Percentiles rank a stretch among this genome's conserved stretches.
These are phyloP conservation scores for Auriscalpium vulgare DNA, from an alignment of 768 basidiomycete species.

Conservation along the genomic window DNA sequence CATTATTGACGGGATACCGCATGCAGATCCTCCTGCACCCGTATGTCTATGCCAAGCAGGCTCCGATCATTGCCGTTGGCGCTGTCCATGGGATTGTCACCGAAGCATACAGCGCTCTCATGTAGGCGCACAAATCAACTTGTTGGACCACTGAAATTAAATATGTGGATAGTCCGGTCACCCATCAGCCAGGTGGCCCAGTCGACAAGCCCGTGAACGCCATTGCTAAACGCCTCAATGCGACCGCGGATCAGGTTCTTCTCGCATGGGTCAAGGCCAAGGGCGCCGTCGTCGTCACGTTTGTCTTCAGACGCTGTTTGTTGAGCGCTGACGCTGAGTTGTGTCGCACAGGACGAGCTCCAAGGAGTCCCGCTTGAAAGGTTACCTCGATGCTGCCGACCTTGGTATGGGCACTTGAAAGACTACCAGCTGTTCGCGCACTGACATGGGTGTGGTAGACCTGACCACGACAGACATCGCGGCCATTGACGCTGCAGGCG, in stretches of 20 bases:
- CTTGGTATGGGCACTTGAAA: conserved; percentile 32
- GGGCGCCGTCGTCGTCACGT: conserved; percentile 60
- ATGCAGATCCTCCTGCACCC: conserved; percentile 62
- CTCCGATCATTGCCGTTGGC: conserved; percentile 49
- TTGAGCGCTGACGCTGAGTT: not conserved
- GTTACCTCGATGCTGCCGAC: conserved; percentile 63
- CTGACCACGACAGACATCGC: conserved; percentile 43
- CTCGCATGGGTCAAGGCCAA: conserved; percentile 69
- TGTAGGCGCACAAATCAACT: conserved; percentile 28
- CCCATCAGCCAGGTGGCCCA: conserved; percentile 49
- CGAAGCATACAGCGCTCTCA: conserved; percentile 66
- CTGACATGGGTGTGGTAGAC: conserved; percentile 23
- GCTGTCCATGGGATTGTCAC: conserved; percentile 51
- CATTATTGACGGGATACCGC: not conserved
- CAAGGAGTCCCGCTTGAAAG: conserved; percentile 54
- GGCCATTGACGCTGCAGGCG: conserved; percentile 53
- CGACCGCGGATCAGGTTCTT: conserved; percentile 57
- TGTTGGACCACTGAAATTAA: not conserved
- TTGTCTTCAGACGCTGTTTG: conserved; percentile 7
- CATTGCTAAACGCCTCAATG: conserved; percentile 44
- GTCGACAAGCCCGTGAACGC: conserved; percentile 49
- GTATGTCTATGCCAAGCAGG: conserved; percentile 51
- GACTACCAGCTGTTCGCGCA: not conserved
- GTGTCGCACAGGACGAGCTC: conserved; percentile 44
- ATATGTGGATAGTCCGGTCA: conserved; percentile 44